phyloP scores from a whole-genome alignment of 2,329 filamentous ascomycete genomes.

The Ascosphaera apis region DNA sequence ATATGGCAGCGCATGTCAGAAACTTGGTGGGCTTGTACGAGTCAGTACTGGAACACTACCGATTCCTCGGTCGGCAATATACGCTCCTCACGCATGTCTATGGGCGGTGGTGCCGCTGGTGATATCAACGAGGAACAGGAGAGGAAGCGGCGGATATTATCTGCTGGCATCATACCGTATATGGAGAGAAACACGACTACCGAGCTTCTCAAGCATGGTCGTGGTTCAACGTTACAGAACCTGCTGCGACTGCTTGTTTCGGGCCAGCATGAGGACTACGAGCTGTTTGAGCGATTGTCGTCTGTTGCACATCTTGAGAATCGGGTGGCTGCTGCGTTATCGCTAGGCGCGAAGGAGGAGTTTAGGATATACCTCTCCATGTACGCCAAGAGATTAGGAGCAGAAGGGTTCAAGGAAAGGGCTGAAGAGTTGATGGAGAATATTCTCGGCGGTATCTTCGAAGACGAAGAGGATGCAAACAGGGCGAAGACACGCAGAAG shows the following conservation, averaged over 20 bases:
- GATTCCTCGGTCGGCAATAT: conserved; percentile 71
- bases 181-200: conserved; percentile 88
- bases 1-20: conserved; percentile 92
- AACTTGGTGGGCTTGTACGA: conserved; percentile 92
- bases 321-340: conserved; percentile 67
- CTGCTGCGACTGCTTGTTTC: conserved; percentile 76
- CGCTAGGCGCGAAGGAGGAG: conserved; percentile 68
- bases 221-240: conserved; percentile 74
- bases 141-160: conserved; percentile 15
- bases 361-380: conserved; percentile 91
- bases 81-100: conserved; percentile 26
- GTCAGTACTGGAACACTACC: conserved; percentile 97
- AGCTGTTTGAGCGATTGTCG: conserved; percentile 72
- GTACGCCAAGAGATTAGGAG: conserved; percentile 89
- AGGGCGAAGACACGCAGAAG: conserved; percentile 23
- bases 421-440: conserved; percentile 78
- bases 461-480: conserved; percentile 30
- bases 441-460: conserved; percentile 47
- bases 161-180: conserved; percentile 78
- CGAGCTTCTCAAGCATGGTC: conserved; percentile 73
- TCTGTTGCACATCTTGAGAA: conserved; percentile 93
- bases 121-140: conserved; percentile 13
- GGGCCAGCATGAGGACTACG: conserved; percentile 53
- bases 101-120: conserved; percentile 13
- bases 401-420: conserved; percentile 67